phyloP scores from a whole-genome alignment of 1,284 basidiomycete genomes.

The Trametes hirsuta region DNA sequence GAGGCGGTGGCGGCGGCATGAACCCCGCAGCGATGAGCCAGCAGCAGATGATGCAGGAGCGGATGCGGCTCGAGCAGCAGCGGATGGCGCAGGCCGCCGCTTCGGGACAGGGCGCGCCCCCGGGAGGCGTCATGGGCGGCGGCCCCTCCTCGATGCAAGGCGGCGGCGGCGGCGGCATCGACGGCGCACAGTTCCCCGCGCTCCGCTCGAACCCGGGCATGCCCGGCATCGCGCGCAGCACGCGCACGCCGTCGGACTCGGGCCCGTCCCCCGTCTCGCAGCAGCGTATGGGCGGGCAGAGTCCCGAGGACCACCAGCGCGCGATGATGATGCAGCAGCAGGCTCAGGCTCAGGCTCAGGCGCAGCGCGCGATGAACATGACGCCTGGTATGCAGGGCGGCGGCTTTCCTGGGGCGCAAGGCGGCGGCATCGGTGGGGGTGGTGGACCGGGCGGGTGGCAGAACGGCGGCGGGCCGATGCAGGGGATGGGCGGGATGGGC shows the following conservation, averaged over 20 bases:
- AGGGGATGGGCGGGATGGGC: conserved; percentile 13
- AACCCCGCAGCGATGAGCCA: conserved; percentile 33
- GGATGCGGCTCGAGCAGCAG: conserved; percentile 38
- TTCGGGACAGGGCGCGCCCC: conserved; percentile 4
- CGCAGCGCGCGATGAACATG: conserved; percentile 26
- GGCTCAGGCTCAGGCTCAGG: conserved; percentile 27
- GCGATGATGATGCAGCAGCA: conserved; percentile 43
- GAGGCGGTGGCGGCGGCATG: conserved; percentile 22
- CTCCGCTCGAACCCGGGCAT: conserved; percentile 60
- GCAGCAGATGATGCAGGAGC: conserved; percentile 42
- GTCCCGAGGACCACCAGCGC: conserved; percentile 57
- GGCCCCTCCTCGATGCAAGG: not conserved
- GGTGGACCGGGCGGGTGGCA: conserved; percentile 5
- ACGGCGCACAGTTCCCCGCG: conserved; percentile 31
- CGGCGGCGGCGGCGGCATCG: conserved; percentile 17
- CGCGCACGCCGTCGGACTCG: conserved; percentile 69
- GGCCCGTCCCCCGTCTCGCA: conserved; percentile 63
- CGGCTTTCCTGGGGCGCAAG: conserved; percentile 14
- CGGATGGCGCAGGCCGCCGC: conserved; percentile 23
- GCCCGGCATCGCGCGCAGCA: conserved; percentile 71
- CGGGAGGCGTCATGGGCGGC: conserved; percentile 2
- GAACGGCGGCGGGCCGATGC: conserved; percentile 33
- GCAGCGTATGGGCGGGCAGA: conserved; percentile 37
- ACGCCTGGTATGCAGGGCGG: conserved; percentile 21
- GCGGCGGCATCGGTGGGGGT: conserved; percentile 11